Evolutionary conservation across 345 rosid genomes (phyloP), one percentile per base, ranked within the genome.

Genomic region (Pseudoturritis turrita): DNA sequence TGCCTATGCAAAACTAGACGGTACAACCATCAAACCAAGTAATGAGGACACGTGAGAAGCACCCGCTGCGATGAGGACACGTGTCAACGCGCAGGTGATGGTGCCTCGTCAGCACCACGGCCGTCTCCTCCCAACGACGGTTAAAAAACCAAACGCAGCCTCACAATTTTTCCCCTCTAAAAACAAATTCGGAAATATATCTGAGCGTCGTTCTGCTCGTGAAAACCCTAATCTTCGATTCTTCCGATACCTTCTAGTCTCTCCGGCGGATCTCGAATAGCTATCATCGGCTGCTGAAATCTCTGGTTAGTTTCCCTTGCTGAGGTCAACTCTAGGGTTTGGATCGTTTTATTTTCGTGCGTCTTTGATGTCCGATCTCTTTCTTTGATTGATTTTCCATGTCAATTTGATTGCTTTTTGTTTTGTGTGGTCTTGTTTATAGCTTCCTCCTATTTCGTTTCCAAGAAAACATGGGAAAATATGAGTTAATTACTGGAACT

Each of bases 231-330:
- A 76, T 55, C 26, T 9, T 55, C 75, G 29, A 44, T 62, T 53
- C 67, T 47, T 74, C 37, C 1, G 3, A 37, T 13, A 13, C 13
- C 35, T 59, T 1, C 0, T 40, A 22, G 22, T 45, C 31, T 35
- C 2, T 52, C 44, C 59, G 22, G 5, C 51, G 65, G 70, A 62
- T 76, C 52, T 76, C 10, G 43, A 62, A 36, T 75, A 62, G 13
- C 23, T 59, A 22, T 54, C 31, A 52, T 75, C 45, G 53, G 79
- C 70, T 76, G 65, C 79, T 62, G 75, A 69, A 75, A 75, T 75
- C 75, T 46, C 65, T 47, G 79, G 79, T 76, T 15, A 63, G 76
- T 70, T 55, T 49, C 39, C 11, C 4, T 17, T 3, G 33, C 75
- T 69, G 14, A 4, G 50, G 70, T 69, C 70, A 69, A 75, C 70